Evolutionary conservation across 495 filamentous ascomycete species (phyloP), one percentile per base, ranked within the genome.

Genomic region (Sphaerosporella brunnea): DNA sequence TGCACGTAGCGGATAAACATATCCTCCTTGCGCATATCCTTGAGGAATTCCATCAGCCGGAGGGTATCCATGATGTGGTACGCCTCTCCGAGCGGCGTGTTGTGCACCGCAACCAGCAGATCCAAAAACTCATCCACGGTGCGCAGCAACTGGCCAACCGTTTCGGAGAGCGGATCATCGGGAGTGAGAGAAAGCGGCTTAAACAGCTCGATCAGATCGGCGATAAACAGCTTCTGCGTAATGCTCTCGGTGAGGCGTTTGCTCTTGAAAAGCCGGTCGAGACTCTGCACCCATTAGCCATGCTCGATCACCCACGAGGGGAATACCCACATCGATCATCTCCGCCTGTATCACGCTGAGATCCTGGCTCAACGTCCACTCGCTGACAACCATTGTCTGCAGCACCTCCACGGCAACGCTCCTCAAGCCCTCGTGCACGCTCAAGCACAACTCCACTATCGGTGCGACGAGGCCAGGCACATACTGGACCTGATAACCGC

Each of bases 1-100:
- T 99, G 92, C 20, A 96, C 87, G 59, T 96, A 96, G 48, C 85
- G 80, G 53, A 94, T 82, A 62, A 87, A 99, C 51, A 95, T 94
- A 59, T 94, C 86, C 61, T 93, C 86, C 58, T 92, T 92, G 53
- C 88, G 82, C 84, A 94, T 90, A 60, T 95, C 88, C 60, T 84
- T 79, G 62, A 95, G 73, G 66, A 94, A 96, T 53, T 94, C 84
- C 90, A 96, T 94, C 30, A 97, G 65, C 55, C 83, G 75, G 38
- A 96, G 69, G 1, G 84, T 84, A 60, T 96, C 82, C 59, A 92
- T 78, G 41, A 85, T 74, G 49, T 78, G 73, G 36, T 77, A 79
- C 13, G 85, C 82, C 53, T 92, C 83, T 25, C 75, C 75, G 16
- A 74, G 74, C 25, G 84, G 80, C 2, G 77, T 77, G 51, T 79